Evolutionary conservation across 495 filamentous ascomycete genomes (phyloP).

Genomic region (Aspergillus campestris): DNA sequence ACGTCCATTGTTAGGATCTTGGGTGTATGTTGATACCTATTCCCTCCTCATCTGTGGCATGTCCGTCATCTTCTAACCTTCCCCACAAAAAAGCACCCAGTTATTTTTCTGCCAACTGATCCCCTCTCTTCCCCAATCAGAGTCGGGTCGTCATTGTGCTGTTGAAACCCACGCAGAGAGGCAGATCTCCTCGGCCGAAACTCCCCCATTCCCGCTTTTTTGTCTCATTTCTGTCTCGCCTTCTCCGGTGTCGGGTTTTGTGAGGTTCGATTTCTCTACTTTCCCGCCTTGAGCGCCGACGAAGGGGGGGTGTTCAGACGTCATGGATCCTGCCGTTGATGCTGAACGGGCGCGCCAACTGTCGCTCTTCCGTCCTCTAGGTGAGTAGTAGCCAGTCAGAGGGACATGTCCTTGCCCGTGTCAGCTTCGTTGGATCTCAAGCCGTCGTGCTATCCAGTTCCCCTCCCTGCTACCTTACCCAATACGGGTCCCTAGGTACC

Average conservation of each 20-base stretch:
- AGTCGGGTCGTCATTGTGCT: too few relatives aligned
- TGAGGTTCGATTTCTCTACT: neutral
- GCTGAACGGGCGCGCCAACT: slow-evolving; percentile 39
- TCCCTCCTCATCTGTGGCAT: too few relatives aligned
- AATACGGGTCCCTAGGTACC: slow-evolving; percentile 4
- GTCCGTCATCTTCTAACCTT: too few relatives aligned
- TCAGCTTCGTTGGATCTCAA: slow-evolving; percentile 28
- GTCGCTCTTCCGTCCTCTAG: slow-evolving; percentile 41
- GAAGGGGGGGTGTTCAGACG: slow-evolving; percentile 4
- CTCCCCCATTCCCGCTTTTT: neutral
- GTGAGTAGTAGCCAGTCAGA: slow-evolving; percentile 39
- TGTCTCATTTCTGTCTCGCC: neutral
- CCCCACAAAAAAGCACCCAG: too few relatives aligned
- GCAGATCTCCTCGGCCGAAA: neutral
- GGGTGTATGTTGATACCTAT: too few relatives aligned
- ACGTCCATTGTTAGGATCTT: too few relatives aligned
- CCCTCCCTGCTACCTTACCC: slow-evolving; percentile 1
- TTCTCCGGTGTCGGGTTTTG: neutral
- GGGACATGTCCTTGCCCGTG: slow-evolving; percentile 27
- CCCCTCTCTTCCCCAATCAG: too few relatives aligned
- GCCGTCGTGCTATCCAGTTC: slow-evolving; percentile 4
- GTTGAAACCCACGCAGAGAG: neutral
- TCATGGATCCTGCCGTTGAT: slow-evolving; percentile 32
- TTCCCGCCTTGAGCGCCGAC: slow-evolving; percentile 11
- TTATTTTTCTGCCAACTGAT: too few relatives aligned